These are phyloP conservation scores for Ceratobasidium sp. DNA, from an alignment of 1,284 basidiomycete species.

Conservation along the genomic window DNA sequence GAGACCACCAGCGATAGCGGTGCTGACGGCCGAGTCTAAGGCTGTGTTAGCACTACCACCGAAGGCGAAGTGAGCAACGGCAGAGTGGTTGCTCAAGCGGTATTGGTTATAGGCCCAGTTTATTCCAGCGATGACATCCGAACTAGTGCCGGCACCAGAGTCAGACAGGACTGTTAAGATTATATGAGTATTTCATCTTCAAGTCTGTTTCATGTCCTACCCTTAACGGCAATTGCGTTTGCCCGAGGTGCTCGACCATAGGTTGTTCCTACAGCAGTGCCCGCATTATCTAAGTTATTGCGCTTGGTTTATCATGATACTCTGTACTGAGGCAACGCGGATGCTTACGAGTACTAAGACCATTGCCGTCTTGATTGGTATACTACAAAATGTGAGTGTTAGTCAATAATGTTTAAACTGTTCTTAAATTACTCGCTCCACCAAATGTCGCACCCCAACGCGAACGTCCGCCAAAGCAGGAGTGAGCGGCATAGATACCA, in stretches of 20 bases:
- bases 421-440: no score
- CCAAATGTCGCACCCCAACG: conserved; percentile 23
- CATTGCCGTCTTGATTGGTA: conserved; percentile 13
- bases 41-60: conserved; percentile 7
- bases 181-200: neutral
- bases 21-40: conserved; percentile 29
- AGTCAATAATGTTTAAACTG: no score
- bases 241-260: conserved; percentile 97
- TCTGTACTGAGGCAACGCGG: neutral
- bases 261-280: conserved; percentile 58
- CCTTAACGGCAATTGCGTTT: conserved; percentile 91
- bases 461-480: conserved; percentile 25
- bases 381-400: neutral
- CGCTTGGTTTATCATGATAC: neutral
- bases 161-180: conserved; percentile 75
- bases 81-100: neutral
- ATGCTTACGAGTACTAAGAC: conserved; percentile 32
- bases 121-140: conserved; percentile 38
- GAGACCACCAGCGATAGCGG: conserved; percentile 53
- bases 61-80: conserved; percentile 35
- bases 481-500: conserved; percentile 6
- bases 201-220: neutral
- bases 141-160: conserved; percentile 90
- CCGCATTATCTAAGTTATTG: conserved; percentile 44
- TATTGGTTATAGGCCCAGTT: conserved; percentile 49